These are phyloP conservation scores for Podospora conica DNA, from an alignment of 495 filamentous ascomycete species.

Conservation along the genomic window DNA sequence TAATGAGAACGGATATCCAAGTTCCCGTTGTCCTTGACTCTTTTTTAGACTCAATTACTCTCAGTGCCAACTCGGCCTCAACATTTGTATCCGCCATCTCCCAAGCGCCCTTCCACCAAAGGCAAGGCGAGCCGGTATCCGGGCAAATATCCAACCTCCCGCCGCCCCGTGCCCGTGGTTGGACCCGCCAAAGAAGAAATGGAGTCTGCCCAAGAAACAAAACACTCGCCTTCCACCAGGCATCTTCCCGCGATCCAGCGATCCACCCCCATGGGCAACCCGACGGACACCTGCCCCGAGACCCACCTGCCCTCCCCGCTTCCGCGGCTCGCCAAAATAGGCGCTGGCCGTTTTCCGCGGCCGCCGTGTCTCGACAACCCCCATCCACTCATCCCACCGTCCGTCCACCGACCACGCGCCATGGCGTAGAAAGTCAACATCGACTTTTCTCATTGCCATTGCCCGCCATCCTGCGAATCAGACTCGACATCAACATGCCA, in stretches of 20 bases:
- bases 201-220: no score
- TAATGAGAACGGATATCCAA: neutral
- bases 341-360: conserved; percentile 23
- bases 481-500: no score
- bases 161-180: no score
- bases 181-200: neutral
- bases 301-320: neutral
- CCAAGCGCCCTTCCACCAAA: neutral
- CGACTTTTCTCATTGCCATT: neutral
- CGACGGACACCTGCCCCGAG: neutral
- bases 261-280: neutral
- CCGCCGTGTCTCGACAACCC: conserved; percentile 1
- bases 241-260: neutral
- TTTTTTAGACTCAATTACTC: neutral
- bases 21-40: neutral
- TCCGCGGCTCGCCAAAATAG: conserved; percentile 7
- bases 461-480: neutral
- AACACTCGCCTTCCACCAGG: neutral
- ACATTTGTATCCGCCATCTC: no score
- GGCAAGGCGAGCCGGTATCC: neutral
- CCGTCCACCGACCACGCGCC: neutral
- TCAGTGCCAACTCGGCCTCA: neutral
- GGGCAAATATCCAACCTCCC: neutral
- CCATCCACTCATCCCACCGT: neutral
- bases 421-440: neutral